A percentile compares a stretch with the other conserved stretches of the same genome.
Evolutionary conservation across 1,284 basidiomycete genomes (phyloP).

Genomic region (Neolentinus lepideus): DNA sequence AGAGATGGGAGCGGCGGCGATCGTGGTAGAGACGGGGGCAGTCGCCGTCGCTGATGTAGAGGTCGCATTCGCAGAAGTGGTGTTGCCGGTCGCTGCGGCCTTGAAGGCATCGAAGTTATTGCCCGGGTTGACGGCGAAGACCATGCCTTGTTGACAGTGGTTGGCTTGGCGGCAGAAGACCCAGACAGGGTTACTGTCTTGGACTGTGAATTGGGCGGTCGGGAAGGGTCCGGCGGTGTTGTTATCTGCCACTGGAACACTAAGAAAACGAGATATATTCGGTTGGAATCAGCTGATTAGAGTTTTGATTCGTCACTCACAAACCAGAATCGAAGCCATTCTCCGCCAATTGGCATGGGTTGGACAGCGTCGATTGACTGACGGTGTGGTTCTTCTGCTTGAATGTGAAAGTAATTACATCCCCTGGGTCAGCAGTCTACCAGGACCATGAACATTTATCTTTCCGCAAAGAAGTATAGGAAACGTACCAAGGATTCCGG

Average conservation of each 20-base stretch:
- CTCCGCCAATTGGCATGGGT: slow-evolving; percentile 35
- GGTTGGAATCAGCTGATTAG: background rate
- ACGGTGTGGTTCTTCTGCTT: slow-evolving; percentile 58
- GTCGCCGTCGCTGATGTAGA: too few relatives aligned
- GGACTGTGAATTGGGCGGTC: slow-evolving; percentile 33
- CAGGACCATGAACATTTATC: background rate
- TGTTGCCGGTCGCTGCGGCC: slow-evolving; percentile 35
- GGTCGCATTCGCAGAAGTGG: slow-evolving; percentile 12
- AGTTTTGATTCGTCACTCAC: slow-evolving; percentile 25
- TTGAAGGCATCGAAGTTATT: slow-evolving; percentile 45
- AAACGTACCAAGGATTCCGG: slow-evolving; percentile 41
- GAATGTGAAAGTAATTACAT: slow-evolving; percentile 46
- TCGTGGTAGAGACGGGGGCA: slow-evolving; percentile 15
- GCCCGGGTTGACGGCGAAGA: slow-evolving; percentile 57
- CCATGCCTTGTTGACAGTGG: slow-evolving; percentile 53
- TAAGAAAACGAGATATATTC: slow-evolving; percentile 16
- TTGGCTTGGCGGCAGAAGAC: slow-evolving; percentile 40
- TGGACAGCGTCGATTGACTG: slow-evolving; percentile 48
- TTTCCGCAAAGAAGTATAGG: background rate
- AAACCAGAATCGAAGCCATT: slow-evolving; percentile 54
- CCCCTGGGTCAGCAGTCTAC: slow-evolving; percentile 40
- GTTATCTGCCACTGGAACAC: slow-evolving; percentile 40
- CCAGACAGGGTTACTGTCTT: slow-evolving; percentile 49
- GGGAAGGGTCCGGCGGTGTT: slow-evolving; percentile 37
- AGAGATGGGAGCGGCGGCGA: slow-evolving; percentile 16